Conservation (phyloP, 2,329 filamentous ascomycete genomes). For the Ophiostoma quercus region DNA sequence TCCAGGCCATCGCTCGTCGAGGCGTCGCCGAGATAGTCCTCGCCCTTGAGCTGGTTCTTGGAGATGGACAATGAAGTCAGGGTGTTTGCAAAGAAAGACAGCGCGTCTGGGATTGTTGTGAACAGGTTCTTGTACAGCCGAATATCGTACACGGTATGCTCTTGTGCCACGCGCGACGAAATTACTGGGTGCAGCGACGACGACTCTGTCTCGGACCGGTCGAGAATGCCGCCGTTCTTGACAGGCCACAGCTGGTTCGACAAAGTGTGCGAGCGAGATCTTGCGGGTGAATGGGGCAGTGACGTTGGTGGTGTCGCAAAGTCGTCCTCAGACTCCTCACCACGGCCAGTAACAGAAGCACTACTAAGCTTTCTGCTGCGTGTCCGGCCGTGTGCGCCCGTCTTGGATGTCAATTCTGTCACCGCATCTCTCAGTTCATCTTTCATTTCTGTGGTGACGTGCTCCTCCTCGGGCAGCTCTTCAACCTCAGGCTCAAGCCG, state of each 20-base stretch:
- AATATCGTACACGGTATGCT: slow-evolving; percentile 50
- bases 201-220: slow-evolving; percentile 62
- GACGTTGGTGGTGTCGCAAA: slow-evolving; percentile 56
- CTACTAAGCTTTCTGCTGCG: slow-evolving; percentile 21
- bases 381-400: slow-evolving; percentile 9
- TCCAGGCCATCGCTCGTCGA: slow-evolving; percentile 53
- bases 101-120: slow-evolving; percentile 60
- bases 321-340: slow-evolving; percentile 47
- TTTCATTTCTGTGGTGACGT: slow-evolving; percentile 9
- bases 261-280: slow-evolving; percentile 46
- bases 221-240: slow-evolving; percentile 59
- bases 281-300: slow-evolving; percentile 45
- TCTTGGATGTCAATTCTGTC: slow-evolving; percentile 18
- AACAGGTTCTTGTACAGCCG: slow-evolving; percentile 76
- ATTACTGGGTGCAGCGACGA: slow-evolving; percentile 55
- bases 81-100: slow-evolving; percentile 65
- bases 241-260: slow-evolving; percentile 47
- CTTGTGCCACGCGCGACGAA: slow-evolving; percentile 51
- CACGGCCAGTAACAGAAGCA: slow-evolving; percentile 20
- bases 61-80: slow-evolving; percentile 69
- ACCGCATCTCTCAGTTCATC: slow-evolving; percentile 26
- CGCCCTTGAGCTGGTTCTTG: slow-evolving; percentile 64
- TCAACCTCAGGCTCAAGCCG: slow-evolving; percentile 53
- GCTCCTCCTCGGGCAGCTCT: slow-evolving; percentile 5
- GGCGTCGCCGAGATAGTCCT: slow-evolving; percentile 52